Conservation (phyloP, 225 moss, liverwort and hornwort species). For the Bryum argenteum region DNA sequence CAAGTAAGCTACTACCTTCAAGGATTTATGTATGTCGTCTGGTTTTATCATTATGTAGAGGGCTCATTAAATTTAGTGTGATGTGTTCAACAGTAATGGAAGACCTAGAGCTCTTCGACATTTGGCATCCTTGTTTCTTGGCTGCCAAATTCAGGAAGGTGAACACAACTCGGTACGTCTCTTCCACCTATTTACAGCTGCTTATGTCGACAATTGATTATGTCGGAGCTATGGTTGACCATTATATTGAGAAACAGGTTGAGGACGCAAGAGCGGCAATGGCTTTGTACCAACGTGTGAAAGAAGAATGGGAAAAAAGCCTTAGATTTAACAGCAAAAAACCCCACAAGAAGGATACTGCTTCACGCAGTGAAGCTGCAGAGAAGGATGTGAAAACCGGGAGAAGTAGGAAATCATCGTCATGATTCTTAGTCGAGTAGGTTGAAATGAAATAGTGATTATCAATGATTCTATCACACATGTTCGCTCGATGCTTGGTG, state of each 20-base stretch:
- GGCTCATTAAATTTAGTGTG: conserved; percentile 1
- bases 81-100: conserved; percentile 51
- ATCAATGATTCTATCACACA: not conserved
- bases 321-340: conserved; percentile 47
- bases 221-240: not conserved
- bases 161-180: conserved; percentile 83
- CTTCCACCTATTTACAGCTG: not conserved
- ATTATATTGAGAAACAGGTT: conserved; percentile 46
- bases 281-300: conserved; percentile 67
- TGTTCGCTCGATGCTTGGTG: not conserved
- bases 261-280: conserved; percentile 95
- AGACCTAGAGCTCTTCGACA: conserved; percentile 79
- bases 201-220: conserved; percentile 8
- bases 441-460: not conserved
- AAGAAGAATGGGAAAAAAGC: conserved; percentile 72
- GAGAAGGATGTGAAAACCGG: conserved; percentile 21
- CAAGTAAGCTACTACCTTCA: conserved; percentile 53
- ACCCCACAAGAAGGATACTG: conserved; percentile 27
- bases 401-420: conserved; percentile 19
- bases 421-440: not conserved
- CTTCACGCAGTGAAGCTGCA: conserved; percentile 4
- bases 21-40: not conserved
- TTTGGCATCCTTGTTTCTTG: conserved; percentile 71
- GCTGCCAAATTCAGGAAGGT: conserved; percentile 71
- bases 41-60: not conserved